Evolutionary conservation across 2,329 filamentous ascomycete genomes (phyloP), one percentile per base, ranked within the genome.

Genomic region (Beauveria rudraprayagi): DNA sequence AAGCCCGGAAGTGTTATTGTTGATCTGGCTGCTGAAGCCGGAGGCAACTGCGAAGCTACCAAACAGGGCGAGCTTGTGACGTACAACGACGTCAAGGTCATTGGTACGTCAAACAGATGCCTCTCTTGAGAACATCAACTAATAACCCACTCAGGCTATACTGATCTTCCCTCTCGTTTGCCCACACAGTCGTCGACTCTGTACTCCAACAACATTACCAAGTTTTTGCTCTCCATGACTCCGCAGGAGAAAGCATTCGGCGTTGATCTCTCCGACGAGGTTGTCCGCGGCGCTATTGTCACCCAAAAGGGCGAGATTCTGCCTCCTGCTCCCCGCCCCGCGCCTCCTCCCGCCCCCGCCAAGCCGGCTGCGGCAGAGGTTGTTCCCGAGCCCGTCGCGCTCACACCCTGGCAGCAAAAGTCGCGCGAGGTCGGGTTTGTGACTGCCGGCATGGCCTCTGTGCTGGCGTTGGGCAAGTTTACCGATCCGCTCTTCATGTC

Each of bases 181-280:
- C 91, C 92, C 0, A 95, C 91, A 0, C 92, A 96, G 72, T 91
- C 91, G 0, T 95, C 91, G 0, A 95, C 90, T 0, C 77, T 96
- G 22, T 96, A 96, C 74, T 94, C 90, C 2, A 96, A 96, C 80
- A 96, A 96, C 70, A 92, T 96, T 68, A 92, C 88, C 66, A 96
- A 96, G 70, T 89, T 92, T 61, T 77, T 96, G 30, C 80, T 96
- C 10, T 94, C 91, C 0, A 91, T 96, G 80, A 75, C 86, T 1
- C 90, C 91, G 1, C 83, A 88, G 62, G 86, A 91, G 2, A 91
- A 90, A 65, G 82, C 87, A 43, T 96, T 91, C 65, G 90, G 90
- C 8, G 80, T 96, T 51, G 90, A 95, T 67, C 78, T 95, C 4
- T 81, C 83, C 0, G 92, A 96, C 66, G 91, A 95, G 72, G 92